Percentiles rank a stretch among this genome's conserved stretches.
These are phyloP conservation scores for Ascocoryne sarcoides DNA, from an alignment of 2,329 filamentous ascomycete species.

Conservation along the genomic window DNA sequence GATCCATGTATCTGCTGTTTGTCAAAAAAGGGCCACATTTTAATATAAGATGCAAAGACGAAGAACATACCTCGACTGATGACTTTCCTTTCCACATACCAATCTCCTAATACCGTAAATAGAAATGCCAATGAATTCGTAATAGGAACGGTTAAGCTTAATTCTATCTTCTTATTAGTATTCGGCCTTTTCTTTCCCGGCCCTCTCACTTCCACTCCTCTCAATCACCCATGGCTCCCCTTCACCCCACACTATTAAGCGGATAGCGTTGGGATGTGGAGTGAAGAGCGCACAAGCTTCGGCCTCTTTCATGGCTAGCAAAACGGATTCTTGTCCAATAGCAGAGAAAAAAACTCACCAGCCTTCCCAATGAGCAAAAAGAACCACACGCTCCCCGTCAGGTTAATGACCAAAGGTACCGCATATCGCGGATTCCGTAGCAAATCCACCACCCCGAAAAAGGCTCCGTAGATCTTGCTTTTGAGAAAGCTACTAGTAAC, in stretches of 20 bases:
- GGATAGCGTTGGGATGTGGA: too few relatives aligned
- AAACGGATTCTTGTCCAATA: too few relatives aligned
- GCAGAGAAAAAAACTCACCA: constrained; percentile 44
- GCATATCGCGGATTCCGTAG: constrained; percentile 76
- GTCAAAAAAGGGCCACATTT: not conserved
- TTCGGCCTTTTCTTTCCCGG: not conserved
- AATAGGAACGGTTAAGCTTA: constrained; percentile 89
- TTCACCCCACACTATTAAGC: too few relatives aligned
- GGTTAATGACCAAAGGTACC: constrained; percentile 73
- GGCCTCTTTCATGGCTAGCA: too few relatives aligned
- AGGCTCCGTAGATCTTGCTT: constrained; percentile 51
- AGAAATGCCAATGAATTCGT: constrained; percentile 90
- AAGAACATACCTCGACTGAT: constrained; percentile 60
- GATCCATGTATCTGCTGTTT: constrained; percentile 61
- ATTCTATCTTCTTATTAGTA: constrained; percentile 44
- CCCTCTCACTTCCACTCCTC: not conserved
- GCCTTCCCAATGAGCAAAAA: constrained; percentile 89
- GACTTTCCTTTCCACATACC: constrained; percentile 87
- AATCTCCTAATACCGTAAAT: constrained; percentile 93
- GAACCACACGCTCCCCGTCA: constrained; percentile 95
- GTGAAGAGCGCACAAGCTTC: too few relatives aligned
- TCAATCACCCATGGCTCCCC: not conserved
- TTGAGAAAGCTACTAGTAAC: constrained; percentile 52
- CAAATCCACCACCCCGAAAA: constrained; percentile 71
- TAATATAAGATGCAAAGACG: too few relatives aligned